Evolutionary conservation across 768 basidiomycete genomes (phyloP), one percentile per base, ranked within the genome.

Genomic region (Dentipellis sp.): DNA sequence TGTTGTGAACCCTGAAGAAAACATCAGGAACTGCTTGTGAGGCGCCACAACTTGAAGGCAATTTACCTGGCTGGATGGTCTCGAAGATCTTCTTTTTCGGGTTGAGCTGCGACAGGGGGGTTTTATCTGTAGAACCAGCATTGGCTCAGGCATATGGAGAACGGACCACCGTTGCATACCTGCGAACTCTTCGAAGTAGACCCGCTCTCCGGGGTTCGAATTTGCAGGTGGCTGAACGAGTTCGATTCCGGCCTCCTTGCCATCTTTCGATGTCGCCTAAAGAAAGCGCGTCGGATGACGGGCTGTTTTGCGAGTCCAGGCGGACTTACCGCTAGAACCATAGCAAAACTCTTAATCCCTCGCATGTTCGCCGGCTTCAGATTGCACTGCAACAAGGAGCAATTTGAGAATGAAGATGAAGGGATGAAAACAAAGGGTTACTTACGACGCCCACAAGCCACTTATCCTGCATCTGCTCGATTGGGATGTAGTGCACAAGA

Each of bases 1-100:
- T 6, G 97, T 98, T 38, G 78, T 93, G 68, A 99, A 97, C 17
- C 86, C 91, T 84, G 61, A 50, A 21, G 47, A 17, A 52, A 17
- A 52, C 6, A 9, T 19, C 22, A 61, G 36, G 23, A 50, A 52
- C 10, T 36, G 37, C 40, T 40, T 17, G 23, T 11, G 10, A 56
- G 23, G 54, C 37, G 55, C 56, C n/a, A 50, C 4, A 8, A 48
- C 49, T 52, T 47, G 50, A 61, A 48, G 37, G 54, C 55, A n/a
- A 53, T 71, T 21, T 62, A 86, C 91, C 88, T 52, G 94, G 93
- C 67, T 97, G 97, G 51, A 99, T 82, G 0, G 94, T 87, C 73
- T 99, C 97, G 65, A 97, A 99, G 35, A 98, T 90, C 74, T 98
- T 99, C 77, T 97, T 98, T 75, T 98, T 99, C 11, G 97, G 97